Evolutionary conservation across 1,284 basidiomycete genomes (phyloP).

Genomic region (Entoloma clypeatum): DNA sequence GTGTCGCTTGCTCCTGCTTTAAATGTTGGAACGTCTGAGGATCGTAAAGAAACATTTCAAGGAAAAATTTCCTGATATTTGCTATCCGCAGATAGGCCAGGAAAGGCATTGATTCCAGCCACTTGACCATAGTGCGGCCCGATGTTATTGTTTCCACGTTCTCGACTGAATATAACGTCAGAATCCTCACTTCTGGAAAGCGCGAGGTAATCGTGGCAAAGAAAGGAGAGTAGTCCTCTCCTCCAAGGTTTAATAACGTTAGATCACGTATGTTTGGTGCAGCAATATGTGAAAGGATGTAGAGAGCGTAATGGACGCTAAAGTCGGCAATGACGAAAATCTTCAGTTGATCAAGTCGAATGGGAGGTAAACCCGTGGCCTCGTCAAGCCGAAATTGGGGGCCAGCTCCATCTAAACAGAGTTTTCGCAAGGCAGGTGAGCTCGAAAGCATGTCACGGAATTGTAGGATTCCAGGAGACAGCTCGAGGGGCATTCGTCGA

Average conservation of each 20-base stretch:
- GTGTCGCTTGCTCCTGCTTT: slow-evolving; percentile 6
- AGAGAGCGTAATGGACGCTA: slow-evolving; percentile 41
- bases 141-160: slow-evolving; percentile 23
- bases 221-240: slow-evolving; percentile 46
- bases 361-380: slow-evolving; percentile 27
- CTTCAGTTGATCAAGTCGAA: slow-evolving; percentile 44
- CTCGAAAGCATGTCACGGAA: slow-evolving; percentile 49
- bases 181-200: slow-evolving; percentile 44
- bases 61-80: slow-evolving; percentile 34
- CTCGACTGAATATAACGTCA: slow-evolving; percentile 46
- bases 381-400: slow-evolving; percentile 35
- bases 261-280: slow-evolving; percentile 53
- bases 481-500: slow-evolving; percentile 48
- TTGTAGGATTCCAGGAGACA: slow-evolving; percentile 41
- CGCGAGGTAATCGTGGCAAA: slow-evolving; percentile 40
- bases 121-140: slow-evolving; percentile 35
- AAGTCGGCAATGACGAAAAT: slow-evolving; percentile 53
- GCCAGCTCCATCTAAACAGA: slow-evolving; percentile 57
- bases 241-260: slow-evolving; percentile 47
- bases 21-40: slow-evolving; percentile 20
- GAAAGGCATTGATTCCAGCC: slow-evolving; percentile 51
- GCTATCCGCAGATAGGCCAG: slow-evolving; percentile 48
- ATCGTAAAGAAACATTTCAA: slow-evolving; percentile 43
- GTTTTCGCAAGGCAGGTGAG: slow-evolving; percentile 46
- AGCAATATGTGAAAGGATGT: slow-evolving; percentile 41